These are phyloP conservation scores for Clitoria ternatea DNA, from an alignment of 306 rosid genomes.

Conservation along the genomic window DNA sequence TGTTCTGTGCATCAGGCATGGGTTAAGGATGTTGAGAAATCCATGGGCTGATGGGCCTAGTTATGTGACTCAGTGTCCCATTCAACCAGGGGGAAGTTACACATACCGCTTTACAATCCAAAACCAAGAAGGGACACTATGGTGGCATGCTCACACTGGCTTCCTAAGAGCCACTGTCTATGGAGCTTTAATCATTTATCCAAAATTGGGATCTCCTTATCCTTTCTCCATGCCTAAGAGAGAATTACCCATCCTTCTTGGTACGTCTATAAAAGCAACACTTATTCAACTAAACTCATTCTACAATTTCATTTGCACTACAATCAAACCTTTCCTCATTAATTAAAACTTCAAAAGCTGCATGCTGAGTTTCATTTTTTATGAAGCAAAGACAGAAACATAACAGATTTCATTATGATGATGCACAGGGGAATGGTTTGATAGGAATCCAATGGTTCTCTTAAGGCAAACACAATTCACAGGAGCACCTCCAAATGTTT, in stretches of 20 bases:
- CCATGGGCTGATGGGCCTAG: conserved; percentile 99
- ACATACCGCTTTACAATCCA: conserved; percentile 80
- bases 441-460: conserved; percentile 64
- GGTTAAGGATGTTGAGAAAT: conserved; percentile 68
- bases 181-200: conserved; percentile 78
- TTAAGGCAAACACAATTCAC: conserved; percentile 59
- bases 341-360: not conserved
- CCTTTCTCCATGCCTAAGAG: conserved; percentile 73
- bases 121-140: conserved; percentile 83
- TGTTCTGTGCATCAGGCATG: conserved; percentile 61
- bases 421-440: conserved; percentile 86
- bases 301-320: not conserved
- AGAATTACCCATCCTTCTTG: conserved; percentile 71
- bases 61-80: conserved; percentile 87
- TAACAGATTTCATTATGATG: conserved; percentile 23
- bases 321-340: not conserved
- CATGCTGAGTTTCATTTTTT: not conserved
- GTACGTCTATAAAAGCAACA: conserved; percentile 31
- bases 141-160: conserved; percentile 97
- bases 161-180: conserved; percentile 93
- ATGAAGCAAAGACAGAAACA: not conserved
- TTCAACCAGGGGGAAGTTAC: conserved; percentile 82
- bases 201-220: conserved; percentile 61
- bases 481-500: conserved; percentile 77
- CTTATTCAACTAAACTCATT: not conserved